A percentile compares a stretch with the other conserved stretches of the same genome.
phyloP scores from a whole-genome alignment of 2,329 filamentous ascomycete species.

The Lachnellula subtilissima region DNA sequence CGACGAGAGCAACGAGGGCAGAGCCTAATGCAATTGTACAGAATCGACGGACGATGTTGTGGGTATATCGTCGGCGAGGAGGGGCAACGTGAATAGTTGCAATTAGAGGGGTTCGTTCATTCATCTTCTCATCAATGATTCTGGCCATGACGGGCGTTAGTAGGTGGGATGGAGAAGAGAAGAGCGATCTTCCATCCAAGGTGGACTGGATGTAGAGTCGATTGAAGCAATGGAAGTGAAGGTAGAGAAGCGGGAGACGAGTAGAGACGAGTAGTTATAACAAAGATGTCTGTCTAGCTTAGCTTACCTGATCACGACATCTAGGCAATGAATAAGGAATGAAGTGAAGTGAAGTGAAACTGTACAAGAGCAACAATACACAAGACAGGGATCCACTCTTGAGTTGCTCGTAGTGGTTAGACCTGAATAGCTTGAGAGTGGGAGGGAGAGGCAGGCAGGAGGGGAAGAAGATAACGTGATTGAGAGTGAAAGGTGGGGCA shows the following conservation, averaged over 20 bases:
- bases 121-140: slow-evolving; percentile 22
- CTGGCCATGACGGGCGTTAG: slow-evolving; percentile 11
- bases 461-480: neutral
- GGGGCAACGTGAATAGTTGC: slow-evolving; percentile 54
- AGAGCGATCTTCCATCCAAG: too few relatives aligned
- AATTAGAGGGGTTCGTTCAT: slow-evolving; percentile 61
- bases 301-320: neutral
- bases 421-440: neutral
- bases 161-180: neutral
- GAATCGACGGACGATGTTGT: slow-evolving; percentile 58
- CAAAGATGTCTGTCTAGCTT: neutral
- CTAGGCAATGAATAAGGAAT: neutral
- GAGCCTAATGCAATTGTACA: slow-evolving; percentile 59
- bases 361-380: neutral
- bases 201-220: neutral
- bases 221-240: neutral
- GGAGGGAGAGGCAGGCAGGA: neutral
- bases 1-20: slow-evolving; percentile 39
- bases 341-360: neutral
- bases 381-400: neutral
- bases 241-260: neutral
- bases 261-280: neutral
- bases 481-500: neutral
- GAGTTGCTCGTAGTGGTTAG: neutral
- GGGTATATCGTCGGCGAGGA: slow-evolving; percentile 50